Base-by-base conservation (phyloP, 2,329 filamentous ascomycete genomes). In the Apiospora marii region DNA sequence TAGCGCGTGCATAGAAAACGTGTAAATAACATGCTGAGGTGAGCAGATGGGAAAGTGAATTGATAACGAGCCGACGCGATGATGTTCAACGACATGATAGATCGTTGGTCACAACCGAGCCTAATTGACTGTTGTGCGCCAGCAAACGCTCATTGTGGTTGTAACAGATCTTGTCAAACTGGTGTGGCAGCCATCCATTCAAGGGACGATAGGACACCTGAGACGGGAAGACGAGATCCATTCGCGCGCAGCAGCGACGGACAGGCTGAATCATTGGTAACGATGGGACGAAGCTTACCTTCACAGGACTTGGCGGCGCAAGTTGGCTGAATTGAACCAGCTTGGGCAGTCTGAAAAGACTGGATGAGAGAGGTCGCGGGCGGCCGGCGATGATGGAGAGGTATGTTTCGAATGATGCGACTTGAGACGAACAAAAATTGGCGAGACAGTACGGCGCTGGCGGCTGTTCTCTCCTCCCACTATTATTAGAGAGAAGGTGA, bases 401-500 rank as follows among this genome's bases (percentile, higher is more conserved):
- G 74, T 71, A 46, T 77, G 78, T 79, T 77, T 78, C 75, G 74
- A 77, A 72, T 76, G 72, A 75, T 73, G 70, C 49, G 72, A 72
- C 73, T 72, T 76, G 75, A 76, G 76, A 78, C 76, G 77, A 75
- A 70, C 67, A 69, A 48, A 68, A 75, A 71, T 75, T 41, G 72
- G 73, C 73, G 73, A 74, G 76, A 71, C 72, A 69, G 73, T n/a
- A 49, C 46, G 53, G 34, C 58, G 58, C 58, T 41, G 58, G 58
- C 58, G 58, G 58, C 58, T 64, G 58, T 41, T 64, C 58, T 64
- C 30, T 34, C 19, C 30, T 64, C 58, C 34, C 58, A 41, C 58
- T 64, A 64, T 64, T 64, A 64, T 64, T 64, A 64, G 58, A 64
- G 30, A 30, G 46, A 48, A 69, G 27, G 67, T 69, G 67, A 24